Evolutionary conservation across 164 flowering plant species (phyloP).

Genomic region (Chloranthus sessilifolius): DNA sequence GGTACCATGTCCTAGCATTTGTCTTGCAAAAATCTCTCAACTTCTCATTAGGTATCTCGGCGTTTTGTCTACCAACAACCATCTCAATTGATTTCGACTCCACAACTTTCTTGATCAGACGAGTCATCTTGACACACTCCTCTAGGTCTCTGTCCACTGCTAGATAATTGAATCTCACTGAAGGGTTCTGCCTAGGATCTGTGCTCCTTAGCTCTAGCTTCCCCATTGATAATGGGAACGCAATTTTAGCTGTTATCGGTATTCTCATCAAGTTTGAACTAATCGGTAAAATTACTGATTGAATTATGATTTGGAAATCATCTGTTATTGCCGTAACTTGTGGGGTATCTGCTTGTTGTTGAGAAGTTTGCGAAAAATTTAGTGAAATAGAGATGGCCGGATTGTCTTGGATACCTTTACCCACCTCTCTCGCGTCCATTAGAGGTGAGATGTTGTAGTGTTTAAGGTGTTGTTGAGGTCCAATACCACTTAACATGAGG

Average conservation of each 20-base stretch:
- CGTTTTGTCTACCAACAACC: constrained; percentile 22
- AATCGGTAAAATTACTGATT: constrained; percentile 17
- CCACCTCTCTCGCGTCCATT: constrained; percentile 17
- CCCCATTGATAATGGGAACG: constrained; percentile 29
- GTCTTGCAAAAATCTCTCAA: constrained; percentile 24
- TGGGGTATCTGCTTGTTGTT: constrained; percentile 19
- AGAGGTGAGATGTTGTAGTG: constrained; percentile 21
- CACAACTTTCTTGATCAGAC: constrained; percentile 18
- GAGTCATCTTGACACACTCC: constrained; percentile 19
- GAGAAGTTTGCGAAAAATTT: constrained; percentile 8
- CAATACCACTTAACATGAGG: constrained; percentile 40
- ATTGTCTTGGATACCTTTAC: constrained; percentile 30
- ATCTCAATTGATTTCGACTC: constrained; percentile 18
- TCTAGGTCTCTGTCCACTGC: constrained; percentile 22
- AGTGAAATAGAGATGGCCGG: constrained; percentile 21
- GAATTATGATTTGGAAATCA: constrained; percentile 20
- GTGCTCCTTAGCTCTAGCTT: constrained; percentile 19
- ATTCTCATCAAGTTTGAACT: constrained; percentile 18
- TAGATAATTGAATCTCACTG: constrained; percentile 35
- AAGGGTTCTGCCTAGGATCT: constrained; percentile 32
- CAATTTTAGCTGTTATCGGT: constrained; percentile 22
- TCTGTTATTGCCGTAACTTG: constrained; percentile 30
- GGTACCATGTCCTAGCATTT: constrained; percentile 30
- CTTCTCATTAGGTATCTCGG: constrained; percentile 5
- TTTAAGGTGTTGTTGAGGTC: constrained; percentile 28